Base-by-base conservation (phyloP, 345 rosid genomes). In the Gossypium thurberi region DNA sequence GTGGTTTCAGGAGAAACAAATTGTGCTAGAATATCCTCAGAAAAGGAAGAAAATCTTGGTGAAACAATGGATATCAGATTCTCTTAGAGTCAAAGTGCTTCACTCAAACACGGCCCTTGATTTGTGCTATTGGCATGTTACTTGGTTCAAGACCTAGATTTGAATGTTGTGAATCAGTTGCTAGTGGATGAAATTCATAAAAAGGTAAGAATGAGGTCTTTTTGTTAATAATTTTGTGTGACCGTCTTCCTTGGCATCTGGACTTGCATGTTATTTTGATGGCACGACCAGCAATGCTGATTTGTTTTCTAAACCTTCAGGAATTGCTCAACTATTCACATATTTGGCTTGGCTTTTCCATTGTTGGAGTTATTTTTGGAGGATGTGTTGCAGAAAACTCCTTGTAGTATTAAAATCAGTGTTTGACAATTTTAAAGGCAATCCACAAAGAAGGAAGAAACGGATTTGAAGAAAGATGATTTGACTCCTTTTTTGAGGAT, bases 111-210 rank as follows among this genome's bases (percentile, higher is more conserved):
- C 84, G 88, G 59, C 89, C 92, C 70, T 78, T 94, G 40, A 90
- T 94, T 85, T 94, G 95, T 87, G 92, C 98, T 47, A 92, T 97
- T 74, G 97, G 95, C 53, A 91, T 94, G 50, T 79, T 92, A 81
- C 79, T 78, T 94, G 93, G 97, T 89, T 80, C 89, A 88, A 77
- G 97, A 94, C 82, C 97, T 91, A 20, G 75, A 88, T 75, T 76
- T 92, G 80, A 88, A 83, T 64, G 89, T 88, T 69, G 82, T 90
- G 72, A 94, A 91, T 85, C 95, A 92, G 84, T 86, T 94, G 86
- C 85, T 94, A 44, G 97, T 94, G 74, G 98, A 94, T 84, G 97
- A 94, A 82, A 91, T 92, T 81, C 97, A 90, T 74, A 97, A 94
- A 83, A 97, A 83, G 97, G 96, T 83, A 90, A 91, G 89, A 89